Evolutionary conservation across 192 early-diverging fungal species (phyloP).

Genomic region (Neocallimastix lanati): DNA sequence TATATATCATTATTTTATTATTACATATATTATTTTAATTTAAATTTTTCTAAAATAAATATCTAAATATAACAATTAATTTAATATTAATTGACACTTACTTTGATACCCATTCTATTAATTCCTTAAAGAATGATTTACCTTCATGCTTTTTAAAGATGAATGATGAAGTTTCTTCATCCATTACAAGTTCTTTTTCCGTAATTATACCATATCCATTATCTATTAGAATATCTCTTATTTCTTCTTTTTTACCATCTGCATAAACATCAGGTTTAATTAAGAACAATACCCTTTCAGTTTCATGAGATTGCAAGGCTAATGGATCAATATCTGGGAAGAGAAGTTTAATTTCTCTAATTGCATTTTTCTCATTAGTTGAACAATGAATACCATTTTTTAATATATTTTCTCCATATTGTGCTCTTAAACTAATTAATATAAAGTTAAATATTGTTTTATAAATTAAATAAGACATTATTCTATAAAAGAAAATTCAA

Average conservation of each 20-base stretch:
- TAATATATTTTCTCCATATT: slow-evolving; percentile 27
- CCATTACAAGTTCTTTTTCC: background rate
- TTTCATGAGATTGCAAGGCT: background rate
- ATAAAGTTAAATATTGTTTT: no score
- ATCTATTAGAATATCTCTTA: background rate
- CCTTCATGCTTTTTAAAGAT: background rate
- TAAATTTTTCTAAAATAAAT: no score
- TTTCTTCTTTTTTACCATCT: background rate
- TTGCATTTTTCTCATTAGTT: background rate
- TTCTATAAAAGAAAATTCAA: no score
- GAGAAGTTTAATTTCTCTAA: background rate
- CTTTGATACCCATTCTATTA: background rate
- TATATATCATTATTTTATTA: no score
- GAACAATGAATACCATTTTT: slow-evolving; percentile 29
- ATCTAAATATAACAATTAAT: no score
- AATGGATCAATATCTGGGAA: background rate
- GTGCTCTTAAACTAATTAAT: slow-evolving; percentile 29
- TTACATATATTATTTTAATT: no score
- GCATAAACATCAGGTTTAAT: slow-evolving; percentile 1
- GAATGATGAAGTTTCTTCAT: background rate
- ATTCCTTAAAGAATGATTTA: background rate
- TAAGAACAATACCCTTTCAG: background rate
- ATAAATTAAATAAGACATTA: no score
- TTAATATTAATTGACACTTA: background rate
- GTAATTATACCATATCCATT: background rate